These are phyloP conservation scores for Leccinum uliginosum DNA, from an alignment of 768 basidiomycete genomes.

Conservation along the genomic window DNA sequence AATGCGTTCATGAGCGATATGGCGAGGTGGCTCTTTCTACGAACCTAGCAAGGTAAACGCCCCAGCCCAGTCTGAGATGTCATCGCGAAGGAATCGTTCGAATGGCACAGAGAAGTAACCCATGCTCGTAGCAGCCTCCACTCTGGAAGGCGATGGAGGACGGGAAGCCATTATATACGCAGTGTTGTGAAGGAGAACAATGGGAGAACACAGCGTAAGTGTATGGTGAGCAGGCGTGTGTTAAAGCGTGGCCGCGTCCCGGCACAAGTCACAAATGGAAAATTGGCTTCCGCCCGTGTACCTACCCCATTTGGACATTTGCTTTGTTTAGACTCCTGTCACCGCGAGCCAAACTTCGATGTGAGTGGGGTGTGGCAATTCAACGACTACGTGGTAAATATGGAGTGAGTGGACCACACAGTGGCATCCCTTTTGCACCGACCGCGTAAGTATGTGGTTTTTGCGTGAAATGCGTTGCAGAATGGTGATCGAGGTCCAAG, in stretches of 20 bases:
- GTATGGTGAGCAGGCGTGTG: slow-evolving; percentile 4
- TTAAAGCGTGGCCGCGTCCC: slow-evolving; percentile 1
- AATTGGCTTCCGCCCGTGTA: background rate
- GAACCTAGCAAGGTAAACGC: slow-evolving; percentile 84
- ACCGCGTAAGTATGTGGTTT: background rate
- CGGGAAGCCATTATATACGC: slow-evolving; percentile 31
- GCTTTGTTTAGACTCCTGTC: background rate
- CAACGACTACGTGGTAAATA: background rate
- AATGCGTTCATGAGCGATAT: background rate
- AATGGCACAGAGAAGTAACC: slow-evolving; percentile 67
- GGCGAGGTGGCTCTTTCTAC: slow-evolving; percentile 15
- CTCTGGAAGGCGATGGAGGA: slow-evolving; percentile 36
- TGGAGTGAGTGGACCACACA: background rate
- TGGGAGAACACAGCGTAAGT: background rate
- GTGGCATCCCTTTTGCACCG: background rate
- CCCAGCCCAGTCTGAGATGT: slow-evolving; percentile 70
- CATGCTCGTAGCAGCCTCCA: slow-evolving; percentile 31
- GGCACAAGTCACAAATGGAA: background rate
- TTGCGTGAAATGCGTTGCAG: background rate
- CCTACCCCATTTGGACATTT: background rate
- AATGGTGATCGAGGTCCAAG: background rate
- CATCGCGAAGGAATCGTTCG: slow-evolving; percentile 72
- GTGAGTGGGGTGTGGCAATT: background rate
- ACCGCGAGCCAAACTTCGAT: background rate
- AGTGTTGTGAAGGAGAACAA: slow-evolving; percentile 12